Conservation (phyloP, 176 grass and related monocot genomes). For the Carex kokanica region DNA sequence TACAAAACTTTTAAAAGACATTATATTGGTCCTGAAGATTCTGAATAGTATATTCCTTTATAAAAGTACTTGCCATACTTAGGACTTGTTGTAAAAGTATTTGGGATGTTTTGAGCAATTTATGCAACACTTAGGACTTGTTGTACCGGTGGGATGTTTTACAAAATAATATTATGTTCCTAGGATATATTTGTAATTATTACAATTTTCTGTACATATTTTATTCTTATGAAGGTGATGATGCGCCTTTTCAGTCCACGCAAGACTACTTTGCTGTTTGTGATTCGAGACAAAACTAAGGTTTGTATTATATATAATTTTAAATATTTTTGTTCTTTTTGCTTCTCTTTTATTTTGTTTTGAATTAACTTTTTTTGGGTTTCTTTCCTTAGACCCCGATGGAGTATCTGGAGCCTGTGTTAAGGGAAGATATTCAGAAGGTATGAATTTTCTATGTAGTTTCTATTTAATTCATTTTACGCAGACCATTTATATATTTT, state of each 20-base stretch:
- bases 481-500: slow-evolving; percentile 19
- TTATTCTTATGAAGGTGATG: slow-evolving; percentile 47
- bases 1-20: neutral
- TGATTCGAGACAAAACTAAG: slow-evolving; percentile 92
- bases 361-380: slow-evolving; percentile 19
- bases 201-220: slow-evolving; percentile 15
- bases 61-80: neutral
- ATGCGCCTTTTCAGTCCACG: slow-evolving; percentile 63
- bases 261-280: slow-evolving; percentile 60
- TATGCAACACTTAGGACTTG: neutral
- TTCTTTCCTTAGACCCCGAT: slow-evolving; percentile 59
- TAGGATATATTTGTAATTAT: neutral
- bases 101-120: neutral
- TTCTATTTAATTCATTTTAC: slow-evolving; percentile 22
- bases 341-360: slow-evolving; percentile 19
- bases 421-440: slow-evolving; percentile 88
- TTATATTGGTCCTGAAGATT: neutral
- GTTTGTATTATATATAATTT: slow-evolving; percentile 31
- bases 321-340: slow-evolving; percentile 15
- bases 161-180: slow-evolving; percentile 5
- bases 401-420: slow-evolving; percentile 55
- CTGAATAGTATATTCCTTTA: neutral
- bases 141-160: neutral
- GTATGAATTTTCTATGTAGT: slow-evolving; percentile 26
- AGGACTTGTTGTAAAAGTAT: neutral